phyloP scores from a whole-genome alignment of 352 stramenopile species.

The Pythium dissotocum region DNA sequence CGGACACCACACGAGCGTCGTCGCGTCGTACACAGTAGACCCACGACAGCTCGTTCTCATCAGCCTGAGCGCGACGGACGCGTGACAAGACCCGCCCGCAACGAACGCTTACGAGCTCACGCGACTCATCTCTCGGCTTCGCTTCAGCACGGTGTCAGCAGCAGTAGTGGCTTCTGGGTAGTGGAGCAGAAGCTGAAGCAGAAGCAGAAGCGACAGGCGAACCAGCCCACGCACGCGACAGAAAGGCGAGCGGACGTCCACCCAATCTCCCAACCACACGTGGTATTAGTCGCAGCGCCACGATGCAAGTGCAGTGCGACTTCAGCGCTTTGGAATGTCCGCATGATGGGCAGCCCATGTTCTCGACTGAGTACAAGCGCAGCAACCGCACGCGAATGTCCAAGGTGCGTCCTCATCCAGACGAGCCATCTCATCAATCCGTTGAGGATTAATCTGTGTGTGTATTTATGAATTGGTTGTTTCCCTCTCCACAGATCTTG shows the following conservation, averaged over 20 bases:
- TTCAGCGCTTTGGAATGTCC: conserved; percentile 35
- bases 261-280: neutral
- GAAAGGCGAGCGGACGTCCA: neutral
- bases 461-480: neutral
- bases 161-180: neutral
- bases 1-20: neutral
- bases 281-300: neutral
- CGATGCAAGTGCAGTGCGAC: conserved; percentile 33
- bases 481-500: conserved; percentile 36
- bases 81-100: neutral
- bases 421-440: neutral
- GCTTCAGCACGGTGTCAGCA: neutral
- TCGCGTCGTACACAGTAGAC: neutral
- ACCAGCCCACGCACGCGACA: neutral
- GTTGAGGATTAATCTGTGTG: neutral
- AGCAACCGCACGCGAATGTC: conserved; percentile 45
- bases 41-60: too few relatives aligned
- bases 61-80: neutral
- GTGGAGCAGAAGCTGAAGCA: neutral
- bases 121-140: neutral
- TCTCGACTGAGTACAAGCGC: conserved; percentile 31
- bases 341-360: conserved; percentile 27
- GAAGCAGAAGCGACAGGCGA: conserved; percentile 4
- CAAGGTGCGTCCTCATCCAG: conserved; percentile 36
- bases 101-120: neutral